Conservation (phyloP, 805 yeast genomes). For the Tetrapisispora taiwanensis region DNA sequence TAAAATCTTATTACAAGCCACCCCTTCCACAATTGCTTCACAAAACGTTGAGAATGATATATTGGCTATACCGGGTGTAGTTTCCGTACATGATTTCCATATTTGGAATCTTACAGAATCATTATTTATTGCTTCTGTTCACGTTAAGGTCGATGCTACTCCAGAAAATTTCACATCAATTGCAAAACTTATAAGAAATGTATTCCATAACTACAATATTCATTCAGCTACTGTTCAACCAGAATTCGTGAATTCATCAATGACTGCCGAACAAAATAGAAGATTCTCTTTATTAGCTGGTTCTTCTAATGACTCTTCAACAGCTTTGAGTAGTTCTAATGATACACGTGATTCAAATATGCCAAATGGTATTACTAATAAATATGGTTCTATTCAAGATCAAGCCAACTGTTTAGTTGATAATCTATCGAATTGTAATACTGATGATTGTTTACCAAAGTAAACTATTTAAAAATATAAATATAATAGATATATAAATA, state of each 20-base stretch:
- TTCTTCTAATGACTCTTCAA: slow-evolving; percentile 2
- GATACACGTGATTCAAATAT: not conserved
- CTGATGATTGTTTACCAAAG: slow-evolving; percentile 33
- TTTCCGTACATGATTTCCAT: slow-evolving; percentile 89
- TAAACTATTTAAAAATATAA: not conserved
- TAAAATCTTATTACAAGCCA: slow-evolving; percentile 81
- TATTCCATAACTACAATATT: slow-evolving; percentile 74
- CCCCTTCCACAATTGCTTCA: slow-evolving; percentile 76
- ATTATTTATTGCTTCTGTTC: slow-evolving; percentile 78
- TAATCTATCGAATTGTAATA: slow-evolving; percentile 42
- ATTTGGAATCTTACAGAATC: slow-evolving; percentile 92
- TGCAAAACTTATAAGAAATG: slow-evolving; percentile 65
- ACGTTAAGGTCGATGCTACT: slow-evolving; percentile 58
- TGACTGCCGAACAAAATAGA: slow-evolving; percentile 26
- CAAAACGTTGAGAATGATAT: slow-evolving; percentile 64
- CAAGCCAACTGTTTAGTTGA: slow-evolving; percentile 40
- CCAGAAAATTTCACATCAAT: slow-evolving; percentile 61
- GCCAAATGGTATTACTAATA: not conserved
- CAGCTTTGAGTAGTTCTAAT: not conserved
- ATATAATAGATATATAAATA: too few species aligned
- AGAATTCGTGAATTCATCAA: slow-evolving; percentile 48
- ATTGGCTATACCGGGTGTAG: slow-evolving; percentile 56
- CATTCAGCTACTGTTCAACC: slow-evolving; percentile 96
- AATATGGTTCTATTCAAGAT: slow-evolving; percentile 27
- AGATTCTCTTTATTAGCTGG: slow-evolving; percentile 27